A percentile compares a stretch with the other conserved stretches of the same genome.
Evolutionary conservation across 306 rosid species (phyloP).

Genomic region (Pachyrhizus erosus): DNA sequence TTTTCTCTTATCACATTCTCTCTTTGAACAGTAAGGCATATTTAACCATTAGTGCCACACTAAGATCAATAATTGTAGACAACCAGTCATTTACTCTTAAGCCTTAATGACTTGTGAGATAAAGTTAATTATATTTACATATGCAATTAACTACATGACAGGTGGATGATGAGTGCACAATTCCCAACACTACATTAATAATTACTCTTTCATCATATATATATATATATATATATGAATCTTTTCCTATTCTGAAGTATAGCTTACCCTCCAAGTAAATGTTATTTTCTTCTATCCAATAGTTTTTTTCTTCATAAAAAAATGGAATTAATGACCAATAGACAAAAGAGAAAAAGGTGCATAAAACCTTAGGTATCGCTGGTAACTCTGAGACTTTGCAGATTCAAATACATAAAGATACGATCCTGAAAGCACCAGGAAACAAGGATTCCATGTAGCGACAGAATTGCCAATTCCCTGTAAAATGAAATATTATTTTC

Average conservation of each 20-base stretch:
- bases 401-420: conserved; percentile 81
- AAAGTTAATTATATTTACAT: background rate
- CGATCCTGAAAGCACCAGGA: conserved; percentile 77
- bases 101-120: background rate
- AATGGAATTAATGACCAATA: conserved; percentile 8
- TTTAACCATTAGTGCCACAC: background rate
- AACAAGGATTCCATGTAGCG: conserved; percentile 94
- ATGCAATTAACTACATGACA: background rate
- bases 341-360: conserved; percentile 21
- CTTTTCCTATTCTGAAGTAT: background rate
- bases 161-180: background rate
- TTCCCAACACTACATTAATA: background rate
- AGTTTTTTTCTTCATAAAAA: background rate
- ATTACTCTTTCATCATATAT: background rate
- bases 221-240: too few species aligned
- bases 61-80: background rate
- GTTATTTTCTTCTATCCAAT: background rate
- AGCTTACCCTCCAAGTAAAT: conserved; percentile 11
- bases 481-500: conserved; percentile 30
- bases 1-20: background rate
- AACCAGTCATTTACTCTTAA: background rate
- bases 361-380: conserved; percentile 78
- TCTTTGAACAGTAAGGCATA: background rate
- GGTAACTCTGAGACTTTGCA: conserved; percentile 74
- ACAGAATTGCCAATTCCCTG: conserved; percentile 98